Conservation (phyloP, 345 rosid species). For the Citrus sinensis region DVS_A1.0 CM039164.1:18466001-18466500, state of each 20-base stretch:
- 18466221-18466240: neutral
- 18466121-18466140: neutral
- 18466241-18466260: neutral
- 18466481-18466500: neutral
- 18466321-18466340: neutral
- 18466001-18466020: slow-evolving; percentile 27
- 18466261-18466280: neutral
- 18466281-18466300: neutral
- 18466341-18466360: neutral
- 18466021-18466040: neutral
- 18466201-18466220: neutral
- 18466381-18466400: neutral
- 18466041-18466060: neutral
- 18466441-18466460: neutral
- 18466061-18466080: neutral
- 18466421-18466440: neutral
- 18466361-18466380: neutral
- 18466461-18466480: neutral
- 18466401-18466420: neutral
- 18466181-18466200: neutral
- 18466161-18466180: neutral
- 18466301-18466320: neutral
- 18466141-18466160: neutral
- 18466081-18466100: neutral
- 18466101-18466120: neutral